Percentiles rank a stretch among this genome's conserved stretches.
phyloP scores from a whole-genome alignment of 2,329 filamentous ascomycete species.

The Ascochyta koolunga region DNA sequence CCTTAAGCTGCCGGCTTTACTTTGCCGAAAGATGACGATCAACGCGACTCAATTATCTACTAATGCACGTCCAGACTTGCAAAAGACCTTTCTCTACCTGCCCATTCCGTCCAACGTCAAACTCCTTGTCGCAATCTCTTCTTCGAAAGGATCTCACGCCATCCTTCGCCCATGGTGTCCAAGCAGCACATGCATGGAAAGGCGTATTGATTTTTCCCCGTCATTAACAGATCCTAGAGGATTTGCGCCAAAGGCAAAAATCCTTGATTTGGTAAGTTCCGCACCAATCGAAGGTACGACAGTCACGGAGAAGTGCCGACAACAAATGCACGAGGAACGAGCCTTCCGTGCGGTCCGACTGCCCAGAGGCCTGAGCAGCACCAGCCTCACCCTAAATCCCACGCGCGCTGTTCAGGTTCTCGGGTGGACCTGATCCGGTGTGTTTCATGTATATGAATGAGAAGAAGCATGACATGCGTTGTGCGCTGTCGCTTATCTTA shows the following conservation, averaged over 20 bases:
- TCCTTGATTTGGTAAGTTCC: background rate
- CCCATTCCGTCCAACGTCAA: background rate
- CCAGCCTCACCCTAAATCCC: background rate
- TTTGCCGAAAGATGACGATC: constrained; percentile 2
- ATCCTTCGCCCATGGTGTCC: background rate
- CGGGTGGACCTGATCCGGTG: background rate
- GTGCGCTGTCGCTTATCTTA: constrained; percentile 7
- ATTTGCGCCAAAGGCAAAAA: background rate
- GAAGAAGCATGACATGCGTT: background rate
- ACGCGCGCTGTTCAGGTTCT: background rate
- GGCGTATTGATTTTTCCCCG: background rate
- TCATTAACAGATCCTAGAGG: constrained; percentile 5
- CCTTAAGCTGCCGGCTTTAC: constrained; percentile 5
- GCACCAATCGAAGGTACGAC: constrained; percentile 1
- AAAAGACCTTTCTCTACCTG: background rate
- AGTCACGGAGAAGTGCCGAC: background rate
- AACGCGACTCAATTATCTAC: background rate
- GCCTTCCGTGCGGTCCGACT: constrained; percentile 6
- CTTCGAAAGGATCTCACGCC: background rate
- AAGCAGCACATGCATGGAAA: background rate
- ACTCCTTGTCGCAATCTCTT: constrained; percentile 1
- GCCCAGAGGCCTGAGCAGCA: constrained; percentile 2
- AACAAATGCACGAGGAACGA: background rate
- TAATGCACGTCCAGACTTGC: constrained; percentile 1
- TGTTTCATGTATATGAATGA: constrained; percentile 1